Conservation (phyloP, 1,284 basidiomycete species). For the Cutaneotrichosporon dermatis region DNA sequence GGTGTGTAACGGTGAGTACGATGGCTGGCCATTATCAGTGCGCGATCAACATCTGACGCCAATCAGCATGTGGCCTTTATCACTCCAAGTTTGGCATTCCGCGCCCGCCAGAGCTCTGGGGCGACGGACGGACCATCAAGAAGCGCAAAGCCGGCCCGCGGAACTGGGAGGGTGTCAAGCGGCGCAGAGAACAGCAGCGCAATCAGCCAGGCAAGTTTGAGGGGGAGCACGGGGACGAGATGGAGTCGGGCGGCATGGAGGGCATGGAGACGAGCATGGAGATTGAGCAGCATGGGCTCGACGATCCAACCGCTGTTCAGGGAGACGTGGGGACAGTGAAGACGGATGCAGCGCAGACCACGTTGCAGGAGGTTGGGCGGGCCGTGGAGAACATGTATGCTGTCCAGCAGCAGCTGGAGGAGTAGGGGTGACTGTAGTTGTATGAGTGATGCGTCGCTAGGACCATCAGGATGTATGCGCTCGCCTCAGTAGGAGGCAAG, state of each 20-base stretch:
- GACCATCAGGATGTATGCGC: not conserved
- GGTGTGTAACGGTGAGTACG: slow-evolving; percentile 44
- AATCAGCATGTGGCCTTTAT: slow-evolving; percentile 43
- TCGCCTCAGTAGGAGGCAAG: no score
- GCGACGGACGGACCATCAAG: slow-evolving; percentile 41
- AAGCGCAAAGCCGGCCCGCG: slow-evolving; percentile 27
- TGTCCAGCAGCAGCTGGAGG: not conserved
- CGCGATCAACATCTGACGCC: not conserved
- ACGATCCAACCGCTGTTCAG: not conserved
- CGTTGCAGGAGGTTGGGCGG: slow-evolving; percentile 12
- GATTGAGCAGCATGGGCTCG: not conserved
- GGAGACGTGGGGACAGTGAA: not conserved
- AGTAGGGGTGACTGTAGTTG: not conserved
- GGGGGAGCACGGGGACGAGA: not conserved
- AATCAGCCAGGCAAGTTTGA: no score
- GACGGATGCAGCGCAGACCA: not conserved
- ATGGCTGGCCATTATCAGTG: not conserved
- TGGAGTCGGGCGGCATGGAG: not conserved
- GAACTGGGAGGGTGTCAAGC: slow-evolving; percentile 15
- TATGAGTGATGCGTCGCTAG: not conserved
- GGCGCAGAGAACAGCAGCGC: not conserved
- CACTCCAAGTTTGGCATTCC: slow-evolving; percentile 43
- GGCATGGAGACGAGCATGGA: not conserved
- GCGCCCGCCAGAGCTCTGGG: slow-evolving; percentile 44
- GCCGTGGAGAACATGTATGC: slow-evolving; percentile 22